Conservation (phyloP, 345 rosid species). For the Salix brachista region DNA sequence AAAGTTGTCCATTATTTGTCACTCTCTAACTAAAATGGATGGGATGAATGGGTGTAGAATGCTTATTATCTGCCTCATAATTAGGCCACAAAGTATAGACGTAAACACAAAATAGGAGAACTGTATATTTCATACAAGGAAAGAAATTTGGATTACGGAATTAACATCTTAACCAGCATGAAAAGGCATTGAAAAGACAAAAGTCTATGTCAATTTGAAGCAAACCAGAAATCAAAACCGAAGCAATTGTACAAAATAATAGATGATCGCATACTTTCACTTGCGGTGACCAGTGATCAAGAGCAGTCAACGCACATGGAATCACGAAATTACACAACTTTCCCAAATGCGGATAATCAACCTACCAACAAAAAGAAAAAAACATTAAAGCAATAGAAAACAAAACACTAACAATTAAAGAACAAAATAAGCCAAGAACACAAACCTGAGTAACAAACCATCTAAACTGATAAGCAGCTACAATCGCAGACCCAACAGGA, state of each 20-base stretch:
- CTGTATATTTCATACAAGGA: background rate
- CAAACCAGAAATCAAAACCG: background rate
- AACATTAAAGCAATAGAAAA: background rate
- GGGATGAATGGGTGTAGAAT: background rate
- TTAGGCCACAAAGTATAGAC: background rate
- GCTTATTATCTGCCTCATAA: background rate
- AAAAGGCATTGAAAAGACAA: background rate
- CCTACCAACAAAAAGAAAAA: conserved; percentile 31
- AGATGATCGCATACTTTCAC: conserved; percentile 59
- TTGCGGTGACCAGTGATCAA: conserved; percentile 89
- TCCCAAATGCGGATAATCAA: conserved; percentile 52
- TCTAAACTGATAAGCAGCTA: conserved; percentile 72
- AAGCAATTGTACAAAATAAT: background rate
- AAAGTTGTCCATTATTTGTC: background rate
- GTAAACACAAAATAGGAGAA: background rate
- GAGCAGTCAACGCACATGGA: conserved; percentile 87
- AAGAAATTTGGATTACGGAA: background rate
- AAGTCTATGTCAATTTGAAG: background rate
- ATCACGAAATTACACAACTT: conserved; percentile 61
- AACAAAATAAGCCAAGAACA: background rate
- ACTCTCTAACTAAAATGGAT: background rate
- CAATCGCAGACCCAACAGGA: conserved; percentile 63
- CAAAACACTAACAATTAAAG: background rate
- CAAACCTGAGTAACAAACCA: conserved; percentile 85
- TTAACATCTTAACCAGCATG: background rate